Base-by-base conservation (phyloP, 1,139 yeast genomes). In the Wickerhamomyces sp. region DNA sequence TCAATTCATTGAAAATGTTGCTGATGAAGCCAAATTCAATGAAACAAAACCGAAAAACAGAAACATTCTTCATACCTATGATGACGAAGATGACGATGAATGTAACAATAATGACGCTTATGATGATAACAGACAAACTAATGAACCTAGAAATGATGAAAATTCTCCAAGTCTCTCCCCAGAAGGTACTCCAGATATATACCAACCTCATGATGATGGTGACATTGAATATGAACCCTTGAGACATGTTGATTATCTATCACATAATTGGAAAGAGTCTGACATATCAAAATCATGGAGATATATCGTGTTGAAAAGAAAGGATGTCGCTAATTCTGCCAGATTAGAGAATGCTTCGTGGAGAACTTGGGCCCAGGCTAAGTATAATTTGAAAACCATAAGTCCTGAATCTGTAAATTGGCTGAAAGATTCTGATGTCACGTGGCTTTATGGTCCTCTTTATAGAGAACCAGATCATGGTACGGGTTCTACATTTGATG, bases 281-380 rank as follows among this genome's bases (percentile, higher is more conserved):
- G 99, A 93, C 63, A 88, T 93, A 36, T 86, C 95, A 13, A 87
- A 87, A 55, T 88, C 96, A 35, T 93, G 99, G 99, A 75, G 96
- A 53, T 93, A 93, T 63, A 86, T 93, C 50, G 91, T 89, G 40
- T 70, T 81, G 52, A 83, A 87, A 57, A 78, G 96, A 44, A 85
- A 86, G 53, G 85, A 81, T 57, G 81, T 82, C 27, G 88, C 89
- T 18, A 79, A 80, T 58, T 66, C 72, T 23, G 68, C 84, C 4
- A 71, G 94, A 53, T 67, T 85, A 45, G 93, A 85, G 61, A 85
- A 85, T 62, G 93, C 93, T 0, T 77, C 86, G 40, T 85, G 94
- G 94, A 73, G 94, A 66, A 86, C 91, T 2, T 85, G 93, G 94
- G 86, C 87, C n/a, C 88, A 85, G 62, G 76, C 85, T 39, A 73